Percentiles rank a stretch among this genome's conserved stretches.
Conservation (phyloP, 345 rosid species). For the Citrus reticulata region DNA sequence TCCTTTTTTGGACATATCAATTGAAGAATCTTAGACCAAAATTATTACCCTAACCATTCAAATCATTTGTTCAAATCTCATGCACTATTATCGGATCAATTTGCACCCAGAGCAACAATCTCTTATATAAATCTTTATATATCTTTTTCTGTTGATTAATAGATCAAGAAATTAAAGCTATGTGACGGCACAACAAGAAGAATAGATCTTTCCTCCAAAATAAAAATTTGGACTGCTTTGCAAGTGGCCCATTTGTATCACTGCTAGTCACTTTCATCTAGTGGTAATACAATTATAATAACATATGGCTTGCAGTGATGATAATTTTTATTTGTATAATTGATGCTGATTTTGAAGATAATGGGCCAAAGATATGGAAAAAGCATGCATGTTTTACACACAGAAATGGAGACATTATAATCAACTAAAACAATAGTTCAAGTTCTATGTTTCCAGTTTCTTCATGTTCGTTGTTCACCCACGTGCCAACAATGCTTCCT, state of each 20-base stretch:
- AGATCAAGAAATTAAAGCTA: neutral
- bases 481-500: constrained; percentile 24
- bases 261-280: neutral
- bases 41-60: constrained; percentile 37
- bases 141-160: neutral
- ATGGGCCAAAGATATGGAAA: neutral
- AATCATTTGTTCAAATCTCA: constrained; percentile 29
- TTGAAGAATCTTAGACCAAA: constrained; percentile 49
- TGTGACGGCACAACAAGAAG: neutral
- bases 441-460: neutral
- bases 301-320: neutral
- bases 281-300: neutral
- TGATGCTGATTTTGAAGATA: neutral
- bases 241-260: neutral
- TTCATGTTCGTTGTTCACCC: constrained; percentile 32
- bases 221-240: neutral
- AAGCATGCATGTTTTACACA: neutral
- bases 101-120: neutral
- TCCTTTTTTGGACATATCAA: constrained; percentile 28
- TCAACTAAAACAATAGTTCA: neutral
- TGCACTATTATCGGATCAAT: constrained; percentile 19
- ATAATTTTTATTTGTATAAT: neutral
- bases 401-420: no score
- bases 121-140: neutral
- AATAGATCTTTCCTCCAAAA: constrained; percentile 6